phyloP scores from a whole-genome alignment of 768 basidiomycete genomes.

The Imleria badia region DNA sequence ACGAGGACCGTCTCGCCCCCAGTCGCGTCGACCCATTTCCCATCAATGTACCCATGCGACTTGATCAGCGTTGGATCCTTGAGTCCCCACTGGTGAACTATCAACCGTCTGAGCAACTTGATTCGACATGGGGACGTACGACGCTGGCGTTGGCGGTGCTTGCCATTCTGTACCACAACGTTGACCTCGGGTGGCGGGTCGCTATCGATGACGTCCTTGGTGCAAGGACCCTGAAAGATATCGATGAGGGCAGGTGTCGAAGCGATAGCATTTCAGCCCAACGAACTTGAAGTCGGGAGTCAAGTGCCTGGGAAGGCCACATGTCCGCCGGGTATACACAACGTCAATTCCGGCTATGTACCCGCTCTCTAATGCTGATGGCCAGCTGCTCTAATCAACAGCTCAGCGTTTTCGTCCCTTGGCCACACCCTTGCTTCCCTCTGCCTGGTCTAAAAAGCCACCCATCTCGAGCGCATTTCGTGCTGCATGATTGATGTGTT shows the following conservation, averaged over 20 bases:
- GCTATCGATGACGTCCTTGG: constrained; percentile 11
- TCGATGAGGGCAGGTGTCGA: constrained; percentile 12
- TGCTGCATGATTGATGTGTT: constrained; percentile 95
- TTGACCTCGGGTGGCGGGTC: background rate
- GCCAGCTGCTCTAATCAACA: background rate
- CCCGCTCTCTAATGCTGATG: too few species aligned
- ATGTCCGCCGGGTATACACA: background rate
- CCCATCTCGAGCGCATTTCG: constrained; percentile 86
- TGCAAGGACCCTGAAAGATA: constrained; percentile 21
- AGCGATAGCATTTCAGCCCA: constrained; percentile 13
- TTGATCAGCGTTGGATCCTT: constrained; percentile 76
- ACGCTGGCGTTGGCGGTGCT: constrained; percentile 38
- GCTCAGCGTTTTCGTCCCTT: constrained; percentile 32
- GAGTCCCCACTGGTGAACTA: constrained; percentile 57
- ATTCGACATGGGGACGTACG: constrained; percentile 31
- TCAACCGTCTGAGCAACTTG: background rate
- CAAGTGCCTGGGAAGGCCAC: constrained; percentile 7
- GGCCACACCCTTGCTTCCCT: constrained; percentile 21
- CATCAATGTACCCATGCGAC: constrained; percentile 76
- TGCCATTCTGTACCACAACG: constrained; percentile 49
- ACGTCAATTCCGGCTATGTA: background rate
- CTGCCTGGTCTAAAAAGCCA: constrained; percentile 70
- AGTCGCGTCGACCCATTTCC: constrained; percentile 83
- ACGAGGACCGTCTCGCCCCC: constrained; percentile 72
- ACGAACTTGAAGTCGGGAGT: constrained; percentile 1